phyloP scores from a whole-genome alignment of 768 basidiomycete genomes.

The Lactarius quietus region DNA sequence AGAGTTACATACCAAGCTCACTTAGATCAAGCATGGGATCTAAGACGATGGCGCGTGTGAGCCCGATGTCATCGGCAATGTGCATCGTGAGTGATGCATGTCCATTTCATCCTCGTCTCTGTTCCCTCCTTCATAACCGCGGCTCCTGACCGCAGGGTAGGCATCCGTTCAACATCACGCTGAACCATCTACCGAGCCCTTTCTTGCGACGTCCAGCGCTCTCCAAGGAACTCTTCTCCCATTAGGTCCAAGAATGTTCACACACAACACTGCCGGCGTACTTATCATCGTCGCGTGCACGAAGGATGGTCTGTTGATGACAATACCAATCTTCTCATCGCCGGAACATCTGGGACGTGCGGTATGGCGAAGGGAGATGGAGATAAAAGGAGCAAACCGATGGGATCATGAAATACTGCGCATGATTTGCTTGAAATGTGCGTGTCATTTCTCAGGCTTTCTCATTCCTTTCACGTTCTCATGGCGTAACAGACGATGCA shows the following conservation, averaged over 20 bases:
- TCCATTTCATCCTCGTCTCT: conserved; percentile 22
- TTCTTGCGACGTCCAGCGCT: conserved; percentile 54
- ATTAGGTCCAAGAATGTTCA: conserved; percentile 78
- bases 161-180: conserved; percentile 85
- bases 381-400: conserved; percentile 95
- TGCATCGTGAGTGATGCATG: conserved; percentile 80
- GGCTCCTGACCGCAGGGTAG: conserved; percentile 55
- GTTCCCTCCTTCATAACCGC: neutral
- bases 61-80: conserved; percentile 69
- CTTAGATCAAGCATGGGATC: conserved; percentile 81
- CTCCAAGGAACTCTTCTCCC: conserved; percentile 72
- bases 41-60: conserved; percentile 68
- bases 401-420: conserved; percentile 84
- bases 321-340: conserved; percentile 60
- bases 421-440: conserved; percentile 90
- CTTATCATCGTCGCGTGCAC: conserved; percentile 89
- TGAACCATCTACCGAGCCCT: conserved; percentile 68
- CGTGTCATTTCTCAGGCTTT: conserved; percentile 12
- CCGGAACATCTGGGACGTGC: conserved; percentile 77
- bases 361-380: conserved; percentile 91
- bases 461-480: conserved; percentile 6
- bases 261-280: conserved; percentile 81
- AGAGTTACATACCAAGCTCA: conserved; percentile 80
- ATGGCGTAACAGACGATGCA: conserved; percentile 46
- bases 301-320: conserved; percentile 94